A percentile compares a stretch with the other conserved stretches of the same genome.
phyloP scores from a whole-genome alignment of 1,284 basidiomycete species.

The Ustilago lituana region DNA sequence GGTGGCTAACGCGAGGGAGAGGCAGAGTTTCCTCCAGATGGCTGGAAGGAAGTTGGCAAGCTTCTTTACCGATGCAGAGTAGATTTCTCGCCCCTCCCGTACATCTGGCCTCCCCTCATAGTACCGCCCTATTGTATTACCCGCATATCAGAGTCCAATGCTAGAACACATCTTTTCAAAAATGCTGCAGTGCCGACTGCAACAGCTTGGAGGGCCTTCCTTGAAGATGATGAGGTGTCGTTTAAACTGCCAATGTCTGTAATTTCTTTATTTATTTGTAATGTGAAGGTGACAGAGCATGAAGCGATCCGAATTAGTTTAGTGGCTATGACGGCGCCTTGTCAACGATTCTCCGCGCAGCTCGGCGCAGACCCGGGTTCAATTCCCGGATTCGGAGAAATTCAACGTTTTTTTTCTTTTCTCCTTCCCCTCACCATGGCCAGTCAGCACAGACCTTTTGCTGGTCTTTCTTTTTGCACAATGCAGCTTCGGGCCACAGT shows the following conservation, averaged over 20 bases:
- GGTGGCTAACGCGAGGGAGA: conserved; percentile 47
- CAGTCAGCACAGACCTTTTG: too few relatives aligned
- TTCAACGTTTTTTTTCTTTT: conserved; percentile 7
- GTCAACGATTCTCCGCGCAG: conserved; percentile 39
- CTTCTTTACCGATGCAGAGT: conserved; percentile 40
- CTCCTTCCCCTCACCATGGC: not conserved
- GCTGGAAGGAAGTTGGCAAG: conserved; percentile 46
- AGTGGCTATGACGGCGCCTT: conserved; percentile 61
- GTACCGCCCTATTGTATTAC: not conserved
- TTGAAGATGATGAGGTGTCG: too few relatives aligned
- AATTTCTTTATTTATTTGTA: conserved; percentile 5
- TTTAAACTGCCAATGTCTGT: too few relatives aligned
- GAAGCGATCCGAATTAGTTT: conserved; percentile 54
- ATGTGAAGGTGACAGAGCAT: fast-evolving
- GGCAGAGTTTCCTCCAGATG: conserved; percentile 58
- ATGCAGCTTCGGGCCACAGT: too few relatives aligned
- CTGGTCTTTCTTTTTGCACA: not conserved
- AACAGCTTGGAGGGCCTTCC: too few relatives aligned
- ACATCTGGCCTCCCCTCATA: not conserved
- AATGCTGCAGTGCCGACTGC: too few relatives aligned
- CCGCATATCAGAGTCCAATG: too few relatives aligned
- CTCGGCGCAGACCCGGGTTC: conserved; percentile 57
- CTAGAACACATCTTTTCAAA: too few relatives aligned
- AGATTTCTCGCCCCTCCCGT: not conserved
- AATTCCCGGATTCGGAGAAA: conserved; percentile 56